These are phyloP conservation scores for Xerocomellus amylosporus DNA, from an alignment of 768 basidiomycete genomes.

Conservation along the genomic window DNA sequence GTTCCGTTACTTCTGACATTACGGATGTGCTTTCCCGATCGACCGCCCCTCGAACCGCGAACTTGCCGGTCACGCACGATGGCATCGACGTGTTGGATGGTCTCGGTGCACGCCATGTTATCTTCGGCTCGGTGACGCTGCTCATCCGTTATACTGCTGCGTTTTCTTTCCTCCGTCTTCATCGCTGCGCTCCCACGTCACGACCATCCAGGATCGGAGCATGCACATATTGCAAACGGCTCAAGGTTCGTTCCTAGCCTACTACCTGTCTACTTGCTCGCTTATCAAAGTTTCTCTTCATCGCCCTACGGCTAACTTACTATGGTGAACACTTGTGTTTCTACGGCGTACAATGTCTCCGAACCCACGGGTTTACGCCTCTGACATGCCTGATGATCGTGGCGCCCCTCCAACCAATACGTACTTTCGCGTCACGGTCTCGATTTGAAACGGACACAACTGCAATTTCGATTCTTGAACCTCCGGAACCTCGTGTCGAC, in stretches of 20 bases:
- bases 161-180: slow-evolving; percentile 3
- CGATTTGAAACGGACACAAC: slow-evolving; percentile 16
- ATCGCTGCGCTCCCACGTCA: slow-evolving; percentile 7
- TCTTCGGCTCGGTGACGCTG: slow-evolving; percentile 17
- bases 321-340: not conserved
- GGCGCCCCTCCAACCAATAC: not conserved
- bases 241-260: slow-evolving; percentile 59
- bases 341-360: slow-evolving; percentile 20
- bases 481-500: slow-evolving; percentile 30
- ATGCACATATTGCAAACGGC: slow-evolving; percentile 82
- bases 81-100: not conserved
- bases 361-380: slow-evolving; percentile 12
- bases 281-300: slow-evolving; percentile 21
- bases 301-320: slow-evolving; percentile 11
- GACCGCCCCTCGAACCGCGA: slow-evolving; percentile 1
- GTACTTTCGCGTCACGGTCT: slow-evolving; percentile 2
- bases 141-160: slow-evolving; percentile 4
- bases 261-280: slow-evolving; percentile 1
- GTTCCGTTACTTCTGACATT: not conserved
- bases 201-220: slow-evolving; percentile 61
- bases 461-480: slow-evolving; percentile 23
- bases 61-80: slow-evolving; percentile 3
- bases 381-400: slow-evolving; percentile 12
- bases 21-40: not conserved
- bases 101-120: not conserved